Conservation (phyloP, 805 yeast species). For the Debaryomyces prosopidis region DNA sequence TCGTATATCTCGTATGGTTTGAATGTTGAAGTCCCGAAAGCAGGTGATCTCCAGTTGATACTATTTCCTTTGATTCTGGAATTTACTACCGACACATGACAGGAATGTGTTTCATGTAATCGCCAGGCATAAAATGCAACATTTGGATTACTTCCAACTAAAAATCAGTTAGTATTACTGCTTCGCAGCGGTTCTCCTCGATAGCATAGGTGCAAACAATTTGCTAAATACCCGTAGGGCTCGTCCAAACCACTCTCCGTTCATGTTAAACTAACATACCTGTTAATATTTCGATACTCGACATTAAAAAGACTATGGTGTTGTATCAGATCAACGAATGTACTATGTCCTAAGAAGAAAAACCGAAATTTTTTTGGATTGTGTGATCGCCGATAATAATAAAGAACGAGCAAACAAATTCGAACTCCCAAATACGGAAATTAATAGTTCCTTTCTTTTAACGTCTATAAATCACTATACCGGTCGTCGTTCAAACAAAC, state of each 20-base stretch:
- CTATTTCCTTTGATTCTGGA: constrained; percentile 12
- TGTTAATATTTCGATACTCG: constrained; percentile 19
- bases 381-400: neutral
- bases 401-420: neutral
- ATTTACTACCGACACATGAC: constrained; percentile 41
- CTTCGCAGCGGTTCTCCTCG: neutral
- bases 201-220: neutral
- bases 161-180: constrained; percentile 8
- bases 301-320: constrained; percentile 10
- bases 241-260: neutral
- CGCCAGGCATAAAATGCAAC: constrained; percentile 62
- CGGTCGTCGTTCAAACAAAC: too few relatives aligned
- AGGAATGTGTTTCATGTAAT: constrained; percentile 43
- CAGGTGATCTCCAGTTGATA: constrained; percentile 18
- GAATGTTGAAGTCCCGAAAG: constrained; percentile 6
- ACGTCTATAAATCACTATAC: neutral
- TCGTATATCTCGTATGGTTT: constrained; percentile 4
- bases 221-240: too few relatives aligned
- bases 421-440: neutral
- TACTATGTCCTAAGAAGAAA: neutral
- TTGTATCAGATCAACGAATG: neutral
- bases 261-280: constrained; percentile 15
- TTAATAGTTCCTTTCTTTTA: neutral
- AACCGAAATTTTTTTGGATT: neutral
- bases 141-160: constrained; percentile 59